These are phyloP conservation scores for Ganoderma multipileum DNA, from an alignment of 1,284 basidiomycete species.

Conservation along the genomic window DNA sequence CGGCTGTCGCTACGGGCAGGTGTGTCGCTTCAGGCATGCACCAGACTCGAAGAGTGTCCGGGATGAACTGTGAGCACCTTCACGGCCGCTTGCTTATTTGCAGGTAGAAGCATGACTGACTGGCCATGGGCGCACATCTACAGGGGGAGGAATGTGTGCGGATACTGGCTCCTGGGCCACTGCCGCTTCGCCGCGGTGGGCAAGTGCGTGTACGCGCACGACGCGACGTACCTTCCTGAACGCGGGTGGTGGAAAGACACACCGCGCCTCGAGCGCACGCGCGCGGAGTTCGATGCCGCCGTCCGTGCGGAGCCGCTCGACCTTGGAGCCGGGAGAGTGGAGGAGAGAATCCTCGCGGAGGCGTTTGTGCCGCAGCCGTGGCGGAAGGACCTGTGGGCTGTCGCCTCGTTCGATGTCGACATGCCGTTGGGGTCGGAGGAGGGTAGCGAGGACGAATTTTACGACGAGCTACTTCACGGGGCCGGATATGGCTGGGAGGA, in stretches of 20 bases:
- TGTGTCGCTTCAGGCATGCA: slow-evolving; percentile 56
- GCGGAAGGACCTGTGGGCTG: slow-evolving; percentile 15
- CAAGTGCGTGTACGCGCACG: slow-evolving; percentile 47
- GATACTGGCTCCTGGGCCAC: slow-evolving; percentile 41
- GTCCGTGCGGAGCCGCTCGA: slow-evolving; percentile 1
- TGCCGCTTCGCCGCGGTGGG: slow-evolving; percentile 35
- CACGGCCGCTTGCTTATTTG: neutral
- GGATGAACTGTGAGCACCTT: slow-evolving; percentile 53
- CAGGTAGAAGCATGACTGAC: neutral
- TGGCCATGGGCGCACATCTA: neutral
- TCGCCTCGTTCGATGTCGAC: slow-evolving; percentile 8
- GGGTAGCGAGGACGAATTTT: slow-evolving; percentile 2
- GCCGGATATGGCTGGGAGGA: neutral
- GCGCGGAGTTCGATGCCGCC: slow-evolving; percentile 6
- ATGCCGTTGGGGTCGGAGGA: slow-evolving; percentile 7
- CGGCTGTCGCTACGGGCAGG: slow-evolving; percentile 48
- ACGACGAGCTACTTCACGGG: neutral
- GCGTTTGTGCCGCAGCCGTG: slow-evolving; percentile 17
- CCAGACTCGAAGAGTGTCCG: slow-evolving; percentile 58
- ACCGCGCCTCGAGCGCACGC: slow-evolving; percentile 9
- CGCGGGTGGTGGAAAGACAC: slow-evolving; percentile 18
- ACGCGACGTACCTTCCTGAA: slow-evolving; percentile 38
- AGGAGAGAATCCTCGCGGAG: slow-evolving; percentile 15
- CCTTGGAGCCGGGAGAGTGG: neutral
- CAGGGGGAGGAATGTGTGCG: slow-evolving; percentile 50